Evolutionary conservation across 2,329 filamentous ascomycete species (phyloP).

Genomic region (Epichloe sibirici): DNA sequence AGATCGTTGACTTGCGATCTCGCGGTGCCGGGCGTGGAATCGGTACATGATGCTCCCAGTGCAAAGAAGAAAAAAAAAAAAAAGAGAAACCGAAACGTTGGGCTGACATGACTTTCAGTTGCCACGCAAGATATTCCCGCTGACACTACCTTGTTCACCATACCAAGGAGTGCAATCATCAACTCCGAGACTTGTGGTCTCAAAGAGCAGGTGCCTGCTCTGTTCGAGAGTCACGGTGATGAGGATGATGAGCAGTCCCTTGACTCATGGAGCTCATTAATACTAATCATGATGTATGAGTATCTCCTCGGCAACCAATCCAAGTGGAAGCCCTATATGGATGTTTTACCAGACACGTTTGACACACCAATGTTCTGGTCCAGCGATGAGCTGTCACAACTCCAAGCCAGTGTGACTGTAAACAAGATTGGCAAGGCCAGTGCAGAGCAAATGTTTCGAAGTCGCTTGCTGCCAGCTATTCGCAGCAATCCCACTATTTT

Average conservation of each 20-base stretch:
- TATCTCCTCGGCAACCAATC: constrained; percentile 46
- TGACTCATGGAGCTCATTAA: constrained; percentile 47
- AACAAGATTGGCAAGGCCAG: constrained; percentile 62
- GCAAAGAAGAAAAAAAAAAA: not conserved
- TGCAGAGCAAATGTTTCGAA: constrained; percentile 57
- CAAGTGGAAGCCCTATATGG: constrained; percentile 66
- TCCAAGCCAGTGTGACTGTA: constrained; percentile 67
- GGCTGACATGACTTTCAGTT: constrained; percentile 35
- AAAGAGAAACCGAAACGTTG: not conserved
- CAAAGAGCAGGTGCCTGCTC: constrained; percentile 39
- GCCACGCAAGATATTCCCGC: constrained; percentile 56
- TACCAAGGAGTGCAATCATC: constrained; percentile 61
- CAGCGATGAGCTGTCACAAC: constrained; percentile 51
- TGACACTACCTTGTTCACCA: constrained; percentile 69
- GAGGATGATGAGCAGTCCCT: constrained; percentile 25
- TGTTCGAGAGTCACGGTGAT: constrained; percentile 31
- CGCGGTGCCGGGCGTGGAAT: constrained; percentile 43
- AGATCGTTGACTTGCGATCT: constrained; percentile 39
- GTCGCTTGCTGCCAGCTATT: constrained; percentile 38
- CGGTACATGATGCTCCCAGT: constrained; percentile 19
- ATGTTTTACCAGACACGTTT: constrained; percentile 58
- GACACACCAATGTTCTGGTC: constrained; percentile 89
- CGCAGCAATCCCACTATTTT: constrained; percentile 34
- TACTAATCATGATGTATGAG: constrained; percentile 75
- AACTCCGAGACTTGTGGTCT: constrained; percentile 61